Evolutionary conservation across 164 flowering plant species (phyloP).

Genomic region (Vitis labrusca): DNA sequence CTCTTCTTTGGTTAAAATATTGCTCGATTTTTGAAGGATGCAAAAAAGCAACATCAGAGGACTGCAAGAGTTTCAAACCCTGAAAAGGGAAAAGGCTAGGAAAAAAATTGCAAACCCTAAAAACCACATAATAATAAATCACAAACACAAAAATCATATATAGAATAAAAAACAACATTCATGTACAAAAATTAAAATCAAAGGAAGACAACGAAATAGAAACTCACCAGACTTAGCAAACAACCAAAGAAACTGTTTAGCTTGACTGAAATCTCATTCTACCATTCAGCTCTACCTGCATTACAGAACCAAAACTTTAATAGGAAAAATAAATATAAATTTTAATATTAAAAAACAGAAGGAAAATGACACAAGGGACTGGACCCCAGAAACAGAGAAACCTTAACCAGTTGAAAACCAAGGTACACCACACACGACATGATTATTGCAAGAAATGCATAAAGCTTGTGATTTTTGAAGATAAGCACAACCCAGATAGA

Average conservation of each 20-base stretch:
- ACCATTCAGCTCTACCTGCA: slow-evolving; percentile 7
- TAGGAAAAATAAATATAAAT: not conserved
- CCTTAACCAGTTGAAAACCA: slow-evolving; percentile 5
- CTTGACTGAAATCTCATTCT: slow-evolving; percentile 11
- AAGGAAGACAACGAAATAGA: not conserved
- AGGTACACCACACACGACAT: no score
- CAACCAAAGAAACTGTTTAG: slow-evolving; percentile 1
- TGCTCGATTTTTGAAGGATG: no score
- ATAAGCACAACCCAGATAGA: not conserved
- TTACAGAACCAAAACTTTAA: not conserved
- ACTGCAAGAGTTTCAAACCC: not conserved
- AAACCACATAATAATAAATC: not conserved
- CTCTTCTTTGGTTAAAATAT: no score
- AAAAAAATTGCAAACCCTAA: not conserved
- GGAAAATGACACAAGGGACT: not conserved
- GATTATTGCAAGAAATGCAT: not conserved
- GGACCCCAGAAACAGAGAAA: not conserved
- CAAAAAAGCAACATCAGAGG: no score
- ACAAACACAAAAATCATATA: not conserved
- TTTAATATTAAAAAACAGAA: not conserved
- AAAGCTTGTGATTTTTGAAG: not conserved
- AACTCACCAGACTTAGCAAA: not conserved
- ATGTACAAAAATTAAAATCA: not conserved
- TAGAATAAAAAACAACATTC: not conserved
- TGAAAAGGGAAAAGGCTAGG: not conserved